Conservation (phyloP, 1,284 basidiomycete genomes). For the Schizophyllum commune region DNA sequence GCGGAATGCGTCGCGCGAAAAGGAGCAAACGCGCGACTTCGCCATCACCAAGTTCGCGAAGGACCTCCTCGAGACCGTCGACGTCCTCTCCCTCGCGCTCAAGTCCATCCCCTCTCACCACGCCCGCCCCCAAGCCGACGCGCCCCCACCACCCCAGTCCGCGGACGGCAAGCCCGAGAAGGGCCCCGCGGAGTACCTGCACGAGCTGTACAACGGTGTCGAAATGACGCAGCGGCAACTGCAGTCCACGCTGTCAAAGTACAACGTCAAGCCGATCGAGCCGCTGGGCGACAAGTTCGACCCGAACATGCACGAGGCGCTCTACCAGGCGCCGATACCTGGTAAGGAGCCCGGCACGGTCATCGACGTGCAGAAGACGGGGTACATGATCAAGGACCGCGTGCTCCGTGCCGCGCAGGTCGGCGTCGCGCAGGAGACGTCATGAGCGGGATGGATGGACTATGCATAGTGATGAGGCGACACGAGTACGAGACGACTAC, state of each 20-base stretch:
- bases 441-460: conserved; percentile 24
- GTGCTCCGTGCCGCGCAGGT: conserved; percentile 94
- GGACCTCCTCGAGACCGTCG: conserved; percentile 88
- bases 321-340: conserved; percentile 90
- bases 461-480: conserved; percentile 6
- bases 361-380: conserved; percentile 86
- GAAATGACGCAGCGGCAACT: conserved; percentile 89
- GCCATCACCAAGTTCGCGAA: conserved; percentile 88
- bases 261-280: conserved; percentile 88
- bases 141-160: conserved; percentile 18
- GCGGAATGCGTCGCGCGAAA: conserved; percentile 85
- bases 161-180: conserved; percentile 33
- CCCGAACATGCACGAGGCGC: conserved; percentile 91
- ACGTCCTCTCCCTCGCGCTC: conserved; percentile 86
- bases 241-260: conserved; percentile 84
- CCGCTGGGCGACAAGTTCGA: conserved; percentile 92
- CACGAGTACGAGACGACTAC: neutral
- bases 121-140: conserved; percentile 15
- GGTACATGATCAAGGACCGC: conserved; percentile 90
- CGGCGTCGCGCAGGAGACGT: conserved; percentile 78
- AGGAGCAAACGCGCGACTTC: conserved; percentile 87
- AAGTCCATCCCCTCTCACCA: conserved; percentile 71
- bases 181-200: conserved; percentile 52
- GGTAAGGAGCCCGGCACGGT: conserved; percentile 87
- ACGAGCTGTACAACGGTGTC: conserved; percentile 78